These are phyloP conservation scores for Plectosphaerella sp. DNA, from an alignment of 2,329 filamentous ascomycete species.

Conservation along the genomic window DNA sequence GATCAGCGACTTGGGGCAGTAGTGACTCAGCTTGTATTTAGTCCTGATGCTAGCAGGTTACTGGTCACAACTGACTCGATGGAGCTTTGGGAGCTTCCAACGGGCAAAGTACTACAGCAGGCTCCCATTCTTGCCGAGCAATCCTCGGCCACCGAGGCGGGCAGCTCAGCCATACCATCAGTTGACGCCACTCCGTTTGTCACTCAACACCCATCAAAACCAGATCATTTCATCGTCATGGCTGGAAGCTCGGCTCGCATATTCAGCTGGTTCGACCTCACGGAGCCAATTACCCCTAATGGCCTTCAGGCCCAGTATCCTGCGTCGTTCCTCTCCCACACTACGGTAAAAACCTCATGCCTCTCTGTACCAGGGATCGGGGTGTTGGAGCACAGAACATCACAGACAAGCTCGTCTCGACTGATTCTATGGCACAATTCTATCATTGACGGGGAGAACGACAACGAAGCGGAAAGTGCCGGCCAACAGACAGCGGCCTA, in stretches of 20 bases:
- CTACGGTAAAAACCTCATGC: neutral
- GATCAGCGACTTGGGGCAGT: constrained; percentile 11
- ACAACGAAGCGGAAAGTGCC: too few species aligned
- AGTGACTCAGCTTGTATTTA: constrained; percentile 11
- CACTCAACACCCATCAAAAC: constrained; percentile 10
- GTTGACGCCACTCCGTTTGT: neutral
- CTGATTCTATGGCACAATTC: constrained; percentile 2
- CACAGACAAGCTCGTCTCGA: neutral
- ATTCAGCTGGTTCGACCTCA: constrained; percentile 10
- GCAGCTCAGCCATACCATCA: neutral
- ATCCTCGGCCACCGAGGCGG: neutral
- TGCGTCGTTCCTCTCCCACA: neutral
- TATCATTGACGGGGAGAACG: too few species aligned
- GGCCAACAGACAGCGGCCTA: constrained; percentile 4
- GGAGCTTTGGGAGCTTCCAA: constrained; percentile 18
- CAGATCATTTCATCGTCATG: constrained; percentile 7
- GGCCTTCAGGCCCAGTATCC: constrained; percentile 3
- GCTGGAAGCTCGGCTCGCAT: constrained; percentile 2
- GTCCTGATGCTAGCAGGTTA: constrained; percentile 13
- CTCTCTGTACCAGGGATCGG: constrained; percentile 3
- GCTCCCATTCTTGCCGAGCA: neutral
- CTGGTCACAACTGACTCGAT: constrained; percentile 13
- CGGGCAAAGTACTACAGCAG: constrained; percentile 8
- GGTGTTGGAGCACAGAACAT: neutral
- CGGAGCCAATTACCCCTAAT: constrained; percentile 4